Percentiles rank a stretch among this genome's conserved stretches.
Conservation (phyloP, 2,329 filamentous ascomycete genomes). For the Penicillium sp. region DNA sequence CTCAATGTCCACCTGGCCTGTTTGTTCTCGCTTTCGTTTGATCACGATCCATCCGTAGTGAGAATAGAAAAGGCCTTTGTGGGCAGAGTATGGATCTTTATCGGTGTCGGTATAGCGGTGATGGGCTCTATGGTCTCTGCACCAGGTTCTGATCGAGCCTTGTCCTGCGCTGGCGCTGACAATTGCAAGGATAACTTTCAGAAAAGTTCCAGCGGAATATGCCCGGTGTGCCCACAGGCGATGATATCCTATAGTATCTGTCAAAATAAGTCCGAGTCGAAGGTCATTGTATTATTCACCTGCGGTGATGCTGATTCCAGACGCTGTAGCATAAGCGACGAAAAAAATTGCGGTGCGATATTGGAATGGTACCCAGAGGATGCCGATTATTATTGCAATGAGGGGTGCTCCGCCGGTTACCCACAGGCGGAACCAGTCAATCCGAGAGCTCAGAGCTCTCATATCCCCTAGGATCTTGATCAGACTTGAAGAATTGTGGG, state of each 20-base stretch:
- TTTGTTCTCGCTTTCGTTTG: slow-evolving; percentile 12
- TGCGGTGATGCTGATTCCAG: slow-evolving; percentile 9
- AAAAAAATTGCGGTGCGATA: not conserved
- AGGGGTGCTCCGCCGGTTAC: slow-evolving; percentile 4
- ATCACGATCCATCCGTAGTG: slow-evolving; percentile 20
- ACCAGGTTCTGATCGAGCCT: slow-evolving; percentile 17
- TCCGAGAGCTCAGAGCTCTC: not conserved
- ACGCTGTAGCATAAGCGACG: not conserved
- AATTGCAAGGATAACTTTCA: slow-evolving; percentile 18
- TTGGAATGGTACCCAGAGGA: slow-evolving; percentile 3
- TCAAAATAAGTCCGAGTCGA: not conserved
- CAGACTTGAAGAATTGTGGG: not conserved
- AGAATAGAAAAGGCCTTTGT: slow-evolving; percentile 17
- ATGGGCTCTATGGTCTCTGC: slow-evolving; percentile 20
- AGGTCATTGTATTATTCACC: not conserved
- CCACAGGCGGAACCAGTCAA: slow-evolving; percentile 7
- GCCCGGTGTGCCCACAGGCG: slow-evolving; percentile 21
- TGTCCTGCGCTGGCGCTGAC: slow-evolving; percentile 17
- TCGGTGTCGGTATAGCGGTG: slow-evolving; percentile 23
- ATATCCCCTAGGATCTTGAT: not conserved
- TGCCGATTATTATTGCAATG: slow-evolving; percentile 5
- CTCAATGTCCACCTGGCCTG: slow-evolving; percentile 14
- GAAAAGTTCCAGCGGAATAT: slow-evolving; percentile 5
- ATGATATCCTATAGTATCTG: slow-evolving; percentile 14
- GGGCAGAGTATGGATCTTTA: slow-evolving; percentile 18